These are phyloP conservation scores for Flaveria floridana DNA, from an alignment of 140 eudicot species.

Conservation along the genomic window DNA sequence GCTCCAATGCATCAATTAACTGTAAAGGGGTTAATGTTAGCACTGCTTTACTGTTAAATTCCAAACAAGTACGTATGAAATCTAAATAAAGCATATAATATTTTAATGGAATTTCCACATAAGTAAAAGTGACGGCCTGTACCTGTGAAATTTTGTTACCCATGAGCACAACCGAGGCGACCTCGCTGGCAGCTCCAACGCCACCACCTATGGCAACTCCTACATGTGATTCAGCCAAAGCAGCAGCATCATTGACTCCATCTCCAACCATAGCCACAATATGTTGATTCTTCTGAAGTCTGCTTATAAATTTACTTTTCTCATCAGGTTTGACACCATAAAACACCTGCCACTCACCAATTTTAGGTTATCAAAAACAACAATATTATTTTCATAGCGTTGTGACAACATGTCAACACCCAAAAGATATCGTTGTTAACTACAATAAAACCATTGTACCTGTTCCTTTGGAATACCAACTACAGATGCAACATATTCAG, in stretches of 20 bases:
- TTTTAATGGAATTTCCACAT: background rate
- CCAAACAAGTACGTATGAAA: background rate
- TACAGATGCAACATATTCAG: slow-evolving; percentile 87
- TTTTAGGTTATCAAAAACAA: slow-evolving; percentile 12
- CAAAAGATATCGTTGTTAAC: background rate
- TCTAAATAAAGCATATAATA: background rate
- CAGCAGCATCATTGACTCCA: slow-evolving; percentile 98
- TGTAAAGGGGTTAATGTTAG: slow-evolving; percentile 31
- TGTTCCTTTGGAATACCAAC: slow-evolving; percentile 87
- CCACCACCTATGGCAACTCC: slow-evolving; percentile 97
- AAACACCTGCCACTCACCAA: slow-evolving; percentile 52
- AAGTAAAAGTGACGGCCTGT: background rate
- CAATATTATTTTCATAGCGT: background rate
- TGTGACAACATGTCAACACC: background rate
- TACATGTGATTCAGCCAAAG: slow-evolving; percentile 82
- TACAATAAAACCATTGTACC: slow-evolving; percentile 29
- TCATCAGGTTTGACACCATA: slow-evolving; percentile 90
- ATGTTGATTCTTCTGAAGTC: slow-evolving; percentile 62
- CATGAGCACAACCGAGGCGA: slow-evolving; percentile 90
- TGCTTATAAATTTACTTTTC: slow-evolving; percentile 64
- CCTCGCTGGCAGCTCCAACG: slow-evolving; percentile 97
- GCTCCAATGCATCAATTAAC: slow-evolving; percentile 93
- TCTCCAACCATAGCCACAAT: slow-evolving; percentile 97
- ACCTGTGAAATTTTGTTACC: slow-evolving; percentile 91
- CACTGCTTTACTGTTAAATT: background rate